A percentile compares a stretch with the other conserved stretches of the same genome.
These are phyloP conservation scores for Diutina sp. DNA, from an alignment of 1,139 yeast species.

Conservation along the genomic window DNA sequence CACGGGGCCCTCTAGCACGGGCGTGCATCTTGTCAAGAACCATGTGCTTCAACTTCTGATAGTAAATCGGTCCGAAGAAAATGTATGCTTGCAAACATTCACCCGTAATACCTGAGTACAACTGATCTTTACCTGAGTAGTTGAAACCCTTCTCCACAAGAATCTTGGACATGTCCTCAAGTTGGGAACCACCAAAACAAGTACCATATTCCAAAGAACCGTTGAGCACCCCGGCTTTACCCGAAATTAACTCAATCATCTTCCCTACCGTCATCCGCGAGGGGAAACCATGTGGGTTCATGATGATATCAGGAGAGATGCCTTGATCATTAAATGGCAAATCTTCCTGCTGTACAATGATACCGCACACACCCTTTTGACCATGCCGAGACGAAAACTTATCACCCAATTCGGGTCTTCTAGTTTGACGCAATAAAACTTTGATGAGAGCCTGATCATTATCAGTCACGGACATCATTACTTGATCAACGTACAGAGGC, in stretches of 20 bases:
- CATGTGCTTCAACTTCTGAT: conserved; percentile 97
- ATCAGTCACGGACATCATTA: conserved; percentile 93
- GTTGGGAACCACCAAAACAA: conserved; percentile 92
- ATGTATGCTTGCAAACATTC: conserved; percentile 95
- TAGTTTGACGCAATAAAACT: conserved; percentile 83
- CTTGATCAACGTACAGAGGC: conserved; percentile 91
- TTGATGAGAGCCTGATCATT: conserved; percentile 90
- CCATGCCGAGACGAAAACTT: conserved; percentile 86
- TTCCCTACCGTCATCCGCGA: conserved; percentile 99
- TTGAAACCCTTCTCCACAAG: conserved; percentile 85
- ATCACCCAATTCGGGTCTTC: conserved; percentile 97
- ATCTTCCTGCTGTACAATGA: conserved; percentile 92
- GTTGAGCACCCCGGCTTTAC: conserved; percentile 93
- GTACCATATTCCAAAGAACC: conserved; percentile 94
- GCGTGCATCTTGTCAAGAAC: conserved; percentile 99
- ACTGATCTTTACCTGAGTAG: conserved; percentile 95
- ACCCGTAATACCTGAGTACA: conserved; percentile 97
- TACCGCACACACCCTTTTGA: conserved; percentile 98
- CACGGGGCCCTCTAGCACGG: conserved; percentile 98
- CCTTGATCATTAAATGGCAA: conserved; percentile 91
- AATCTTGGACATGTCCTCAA: conserved; percentile 92
- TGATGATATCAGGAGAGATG: conserved; percentile 84
- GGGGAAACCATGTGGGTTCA: conserved; percentile 99
- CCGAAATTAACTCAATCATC: conserved; percentile 92
- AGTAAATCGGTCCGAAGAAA: conserved; percentile 96